Conservation (phyloP, 78 protist genomes). For the Dictyostelium intermedium region DNA sequence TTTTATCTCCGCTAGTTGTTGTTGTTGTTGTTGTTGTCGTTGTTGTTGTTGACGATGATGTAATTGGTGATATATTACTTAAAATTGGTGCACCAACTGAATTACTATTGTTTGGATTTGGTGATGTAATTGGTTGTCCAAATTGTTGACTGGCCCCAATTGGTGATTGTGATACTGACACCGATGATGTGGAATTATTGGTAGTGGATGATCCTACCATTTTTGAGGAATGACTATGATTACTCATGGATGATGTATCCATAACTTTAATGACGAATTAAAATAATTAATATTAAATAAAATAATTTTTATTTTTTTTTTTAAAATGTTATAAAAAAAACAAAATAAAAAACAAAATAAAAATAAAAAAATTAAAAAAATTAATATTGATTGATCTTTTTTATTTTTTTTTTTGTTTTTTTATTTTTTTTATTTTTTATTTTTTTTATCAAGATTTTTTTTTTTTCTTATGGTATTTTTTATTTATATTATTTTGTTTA, state of each 20-base stretch:
- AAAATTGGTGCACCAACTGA: neutral
- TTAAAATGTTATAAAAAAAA: no score
- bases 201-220: neutral
- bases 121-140: neutral
- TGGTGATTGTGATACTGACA: slow-evolving; percentile 4
- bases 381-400: no score
- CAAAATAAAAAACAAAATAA: no score
- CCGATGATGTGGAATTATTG: neutral
- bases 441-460: no score
- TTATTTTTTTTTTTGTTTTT: no score
- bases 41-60: neutral
- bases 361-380: no score
- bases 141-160: neutral
- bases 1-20: neutral
- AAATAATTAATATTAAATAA: no score
- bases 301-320: no score
- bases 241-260: neutral
- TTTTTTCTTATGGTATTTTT: no score
- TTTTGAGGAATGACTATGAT: neutral
- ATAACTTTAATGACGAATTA: no score
- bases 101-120: neutral
- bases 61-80: neutral
- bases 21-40: neutral
- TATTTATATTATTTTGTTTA: no score
- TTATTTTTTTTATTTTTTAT: no score